Evolutionary conservation across 1,284 basidiomycete genomes (phyloP).

Genomic region (Coniferiporia weirii): DNA sequence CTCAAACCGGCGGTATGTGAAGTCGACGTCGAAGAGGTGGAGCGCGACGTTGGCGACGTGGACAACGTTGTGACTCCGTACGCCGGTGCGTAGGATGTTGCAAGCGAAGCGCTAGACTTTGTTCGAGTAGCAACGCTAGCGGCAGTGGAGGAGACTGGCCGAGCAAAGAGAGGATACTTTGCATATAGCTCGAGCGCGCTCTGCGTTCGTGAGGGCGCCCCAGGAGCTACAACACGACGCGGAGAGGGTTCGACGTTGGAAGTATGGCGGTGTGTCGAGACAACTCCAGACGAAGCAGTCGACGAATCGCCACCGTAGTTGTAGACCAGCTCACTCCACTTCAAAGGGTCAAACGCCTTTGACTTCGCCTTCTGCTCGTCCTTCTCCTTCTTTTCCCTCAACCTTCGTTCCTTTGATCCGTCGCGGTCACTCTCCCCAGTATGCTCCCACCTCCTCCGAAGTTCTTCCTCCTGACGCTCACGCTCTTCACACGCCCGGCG

Average conservation of each 20-base stretch:
- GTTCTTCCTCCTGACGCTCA: not conserved
- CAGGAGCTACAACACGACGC: not conserved
- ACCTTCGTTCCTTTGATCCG: not conserved
- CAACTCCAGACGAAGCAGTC: not conserved
- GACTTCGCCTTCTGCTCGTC: not conserved
- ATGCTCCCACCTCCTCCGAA: not conserved
- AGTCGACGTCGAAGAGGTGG: not conserved
- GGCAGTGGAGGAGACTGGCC: not conserved
- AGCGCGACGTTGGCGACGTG: not conserved
- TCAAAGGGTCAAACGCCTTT: not conserved
- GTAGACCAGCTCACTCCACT: not conserved
- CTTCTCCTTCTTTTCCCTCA: not conserved
- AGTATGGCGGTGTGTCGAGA: slow-evolving; percentile 6
- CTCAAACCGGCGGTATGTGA: not conserved
- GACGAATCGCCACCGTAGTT: slow-evolving; percentile 1
- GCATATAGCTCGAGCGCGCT: slow-evolving; percentile 14
- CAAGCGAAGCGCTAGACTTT: slow-evolving; percentile 2
- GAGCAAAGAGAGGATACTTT: slow-evolving; percentile 13
- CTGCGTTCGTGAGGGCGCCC: slow-evolving; percentile 8
- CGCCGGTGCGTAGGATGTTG: slow-evolving; percentile 1
- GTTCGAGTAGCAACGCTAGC: not conserved
- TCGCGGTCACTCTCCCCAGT: not conserved
- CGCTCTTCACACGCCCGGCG: not conserved
- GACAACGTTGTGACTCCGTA: not conserved
- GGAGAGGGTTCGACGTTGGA: not conserved